phyloP scores from a whole-genome alignment of 495 filamentous ascomycete species.

The Penicillium paradoxum region DNA sequence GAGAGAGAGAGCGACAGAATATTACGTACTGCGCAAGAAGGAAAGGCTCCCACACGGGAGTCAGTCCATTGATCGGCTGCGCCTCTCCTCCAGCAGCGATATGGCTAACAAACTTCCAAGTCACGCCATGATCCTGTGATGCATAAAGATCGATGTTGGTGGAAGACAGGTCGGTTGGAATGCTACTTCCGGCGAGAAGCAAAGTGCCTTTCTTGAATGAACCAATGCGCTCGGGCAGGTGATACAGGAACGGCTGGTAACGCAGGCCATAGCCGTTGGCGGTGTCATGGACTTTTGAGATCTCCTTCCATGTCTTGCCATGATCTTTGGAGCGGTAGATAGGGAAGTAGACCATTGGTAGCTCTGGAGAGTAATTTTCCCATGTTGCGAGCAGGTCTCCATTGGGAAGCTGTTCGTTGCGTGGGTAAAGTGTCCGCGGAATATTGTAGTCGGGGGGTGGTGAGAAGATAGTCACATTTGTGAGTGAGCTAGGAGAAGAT shows the following conservation, averaged over 20 bases:
- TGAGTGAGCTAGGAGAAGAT: conserved; percentile 9
- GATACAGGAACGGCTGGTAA: conserved; percentile 64
- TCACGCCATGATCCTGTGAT: conserved; percentile 50
- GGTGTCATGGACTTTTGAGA: conserved; percentile 56
- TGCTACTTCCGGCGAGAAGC: conserved; percentile 57
- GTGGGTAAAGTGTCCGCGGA: conserved; percentile 25
- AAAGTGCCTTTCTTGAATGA: conserved; percentile 55
- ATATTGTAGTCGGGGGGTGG: conserved; percentile 34
- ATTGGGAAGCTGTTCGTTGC: conserved; percentile 20
- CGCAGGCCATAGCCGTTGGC: conserved; percentile 60
- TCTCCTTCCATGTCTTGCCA: conserved; percentile 57
- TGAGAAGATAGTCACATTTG: conserved; percentile 27
- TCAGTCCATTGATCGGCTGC: conserved; percentile 55
- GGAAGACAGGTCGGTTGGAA: conserved; percentile 54
- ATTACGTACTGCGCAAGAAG: conserved; percentile 47
- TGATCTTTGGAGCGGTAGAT: conserved; percentile 58
- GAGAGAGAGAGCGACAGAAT: too few species aligned
- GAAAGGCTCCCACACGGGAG: conserved; percentile 70
- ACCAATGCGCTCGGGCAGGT: conserved; percentile 52
- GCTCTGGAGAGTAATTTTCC: conserved; percentile 56
- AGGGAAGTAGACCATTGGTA: conserved; percentile 57
- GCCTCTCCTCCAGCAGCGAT: conserved; percentile 61
- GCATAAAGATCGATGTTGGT: conserved; percentile 69
- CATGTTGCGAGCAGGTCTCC: conserved; percentile 46
- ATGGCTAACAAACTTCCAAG: conserved; percentile 62